phyloP scores from a whole-genome alignment of 331 rosid species.

The Malus hybrid region DNA sequence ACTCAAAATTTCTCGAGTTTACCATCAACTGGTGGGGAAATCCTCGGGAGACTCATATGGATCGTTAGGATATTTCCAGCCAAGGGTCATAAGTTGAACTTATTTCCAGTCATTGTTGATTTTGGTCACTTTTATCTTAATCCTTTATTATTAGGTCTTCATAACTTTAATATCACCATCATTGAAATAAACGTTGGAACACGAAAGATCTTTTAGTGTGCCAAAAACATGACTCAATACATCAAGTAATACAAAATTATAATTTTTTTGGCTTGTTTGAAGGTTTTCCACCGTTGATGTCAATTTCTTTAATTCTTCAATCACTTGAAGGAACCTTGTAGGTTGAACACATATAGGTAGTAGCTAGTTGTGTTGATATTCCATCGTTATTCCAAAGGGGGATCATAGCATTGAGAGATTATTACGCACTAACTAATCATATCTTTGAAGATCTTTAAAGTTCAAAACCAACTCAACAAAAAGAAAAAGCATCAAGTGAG shows the following conservation, averaged over 20 bases:
- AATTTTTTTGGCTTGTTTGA: neutral
- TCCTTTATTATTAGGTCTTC: too few relatives aligned
- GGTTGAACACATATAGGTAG: too few relatives aligned
- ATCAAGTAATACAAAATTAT: too few relatives aligned
- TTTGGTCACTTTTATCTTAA: too few relatives aligned
- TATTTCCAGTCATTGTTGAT: too few relatives aligned
- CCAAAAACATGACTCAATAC: too few relatives aligned
- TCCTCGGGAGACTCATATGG: neutral
- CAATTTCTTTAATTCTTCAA: constrained; percentile 10
- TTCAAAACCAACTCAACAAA: constrained; percentile 3
- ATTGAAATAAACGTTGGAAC: too few relatives aligned
- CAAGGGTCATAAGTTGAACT: too few relatives aligned
- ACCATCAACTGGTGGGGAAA: neutral
- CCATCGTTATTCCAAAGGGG: neutral
- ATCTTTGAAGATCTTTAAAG: constrained; percentile 30
- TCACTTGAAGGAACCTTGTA: neutral
- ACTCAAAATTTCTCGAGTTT: too few relatives aligned
- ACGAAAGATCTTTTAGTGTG: too few relatives aligned
- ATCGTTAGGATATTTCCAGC: too few relatives aligned
- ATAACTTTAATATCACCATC: too few relatives aligned
- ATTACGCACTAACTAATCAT: constrained; percentile 17
- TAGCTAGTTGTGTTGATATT: constrained; percentile 12
- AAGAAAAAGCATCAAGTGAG: neutral
- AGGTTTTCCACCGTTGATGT: constrained; percentile 19
- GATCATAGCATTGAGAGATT: neutral